Conservation (phyloP, 306 rosid genomes). For the Medicago arabica region DNA sequence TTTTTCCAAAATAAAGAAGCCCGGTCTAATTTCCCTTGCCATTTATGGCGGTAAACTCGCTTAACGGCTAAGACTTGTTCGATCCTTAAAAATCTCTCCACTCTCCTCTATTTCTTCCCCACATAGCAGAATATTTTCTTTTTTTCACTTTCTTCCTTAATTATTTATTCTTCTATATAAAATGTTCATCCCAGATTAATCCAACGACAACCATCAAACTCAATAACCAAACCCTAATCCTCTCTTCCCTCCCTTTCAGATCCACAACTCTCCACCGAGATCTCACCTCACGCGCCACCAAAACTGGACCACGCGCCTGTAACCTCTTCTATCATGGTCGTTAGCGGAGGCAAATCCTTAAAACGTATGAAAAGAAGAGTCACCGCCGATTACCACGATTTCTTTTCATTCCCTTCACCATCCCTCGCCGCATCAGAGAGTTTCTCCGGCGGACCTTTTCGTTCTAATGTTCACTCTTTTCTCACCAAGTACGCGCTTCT, state of each 20-base stretch:
- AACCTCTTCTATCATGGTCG: constrained; percentile 61
- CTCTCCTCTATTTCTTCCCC: constrained; percentile 18
- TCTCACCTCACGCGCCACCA: constrained; percentile 43
- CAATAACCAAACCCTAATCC: constrained; percentile 39
- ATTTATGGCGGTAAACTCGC: constrained; percentile 42
- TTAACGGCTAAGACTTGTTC: constrained; percentile 41
- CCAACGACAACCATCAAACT: constrained; percentile 45
- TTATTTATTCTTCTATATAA: constrained; percentile 10
- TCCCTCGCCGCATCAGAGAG: constrained; percentile 39
- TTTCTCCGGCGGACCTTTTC: constrained; percentile 59
- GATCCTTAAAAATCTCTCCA: constrained; percentile 31
- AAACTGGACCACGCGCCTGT: constrained; percentile 51
- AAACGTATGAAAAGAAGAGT: constrained; percentile 89
- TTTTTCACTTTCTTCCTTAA: constrained; percentile 12
- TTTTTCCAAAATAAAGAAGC: constrained; percentile 3
- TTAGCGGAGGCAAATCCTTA: constrained; percentile 70
- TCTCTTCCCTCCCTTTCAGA: neutral
- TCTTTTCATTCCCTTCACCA: constrained; percentile 66
- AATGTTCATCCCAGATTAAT: constrained; percentile 34
- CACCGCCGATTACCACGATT: constrained; percentile 83
- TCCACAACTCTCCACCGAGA: neutral
- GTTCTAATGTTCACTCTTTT: constrained; percentile 63
- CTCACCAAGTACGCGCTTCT: constrained; percentile 76
- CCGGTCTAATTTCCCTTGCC: constrained; percentile 33
- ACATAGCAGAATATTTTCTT: neutral